Conservation (phyloP, 2,329 filamentous ascomycete genomes). For the Decorospora gaudefroyi region DNA sequence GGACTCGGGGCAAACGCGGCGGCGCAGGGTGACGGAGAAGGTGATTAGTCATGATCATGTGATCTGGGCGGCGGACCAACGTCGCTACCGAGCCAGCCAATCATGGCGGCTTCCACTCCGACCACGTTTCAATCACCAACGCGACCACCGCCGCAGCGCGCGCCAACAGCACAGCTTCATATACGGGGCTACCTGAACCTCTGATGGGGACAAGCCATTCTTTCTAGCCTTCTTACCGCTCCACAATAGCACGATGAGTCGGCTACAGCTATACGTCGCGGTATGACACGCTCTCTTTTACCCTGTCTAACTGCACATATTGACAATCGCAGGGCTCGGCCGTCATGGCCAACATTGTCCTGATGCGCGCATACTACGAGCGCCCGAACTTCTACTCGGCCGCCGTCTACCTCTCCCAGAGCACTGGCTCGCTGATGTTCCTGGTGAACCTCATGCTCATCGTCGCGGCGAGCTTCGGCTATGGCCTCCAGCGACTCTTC, state of each 20-base stretch:
- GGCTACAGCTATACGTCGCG: conserved; percentile 44
- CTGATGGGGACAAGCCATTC: conserved; percentile 20
- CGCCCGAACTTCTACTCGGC: conserved; percentile 98
- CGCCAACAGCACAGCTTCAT: conserved; percentile 17
- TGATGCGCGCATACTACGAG: conserved; percentile 90
- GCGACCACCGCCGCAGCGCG: conserved; percentile 19
- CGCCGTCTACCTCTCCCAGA: conserved; percentile 94
- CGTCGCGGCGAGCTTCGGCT: conserved; percentile 77
- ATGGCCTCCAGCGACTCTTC: conserved; percentile 84
- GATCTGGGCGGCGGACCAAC: conserved; percentile 6
- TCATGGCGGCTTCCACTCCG: conserved; percentile 10
- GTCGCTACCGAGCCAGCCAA: conserved; percentile 8
- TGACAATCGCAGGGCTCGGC: conserved; percentile 63
- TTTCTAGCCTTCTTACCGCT: conserved; percentile 13
- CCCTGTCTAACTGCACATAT: conserved; percentile 12
- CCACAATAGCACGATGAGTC: conserved; percentile 34
- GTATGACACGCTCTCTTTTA: conserved; percentile 22
- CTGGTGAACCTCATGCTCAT: conserved; percentile 89
- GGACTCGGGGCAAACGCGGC: too few species aligned
- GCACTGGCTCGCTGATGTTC: conserved; percentile 93
- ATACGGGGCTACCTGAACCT: conserved; percentile 11
- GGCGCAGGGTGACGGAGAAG: too few species aligned
- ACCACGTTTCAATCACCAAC: conserved; percentile 19
- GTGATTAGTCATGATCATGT: too few species aligned
- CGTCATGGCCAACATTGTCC: conserved; percentile 79